Conservation (phyloP, 2,329 filamentous ascomycete genomes). For the Aspergillus intermedius region DNA sequence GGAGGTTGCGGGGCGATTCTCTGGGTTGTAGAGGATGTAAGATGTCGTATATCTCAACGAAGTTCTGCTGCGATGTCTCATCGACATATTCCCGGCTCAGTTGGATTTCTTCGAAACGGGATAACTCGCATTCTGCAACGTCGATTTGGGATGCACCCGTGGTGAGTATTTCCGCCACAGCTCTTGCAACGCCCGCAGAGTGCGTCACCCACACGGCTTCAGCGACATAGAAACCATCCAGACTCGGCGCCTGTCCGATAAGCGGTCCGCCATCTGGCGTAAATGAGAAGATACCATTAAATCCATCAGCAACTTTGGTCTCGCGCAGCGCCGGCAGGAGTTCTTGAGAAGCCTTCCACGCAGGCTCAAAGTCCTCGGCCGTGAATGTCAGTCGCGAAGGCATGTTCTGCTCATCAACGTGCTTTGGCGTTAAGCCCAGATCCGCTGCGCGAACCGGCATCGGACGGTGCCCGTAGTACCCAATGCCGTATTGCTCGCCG, state of each 20-base stretch:
- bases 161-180: slow-evolving; percentile 54
- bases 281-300: slow-evolving; percentile 62
- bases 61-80: slow-evolving; percentile 56
- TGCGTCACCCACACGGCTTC: slow-evolving; percentile 64
- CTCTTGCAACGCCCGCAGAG: slow-evolving; percentile 56
- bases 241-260: slow-evolving; percentile 51
- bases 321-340: slow-evolving; percentile 49
- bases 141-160: slow-evolving; percentile 51
- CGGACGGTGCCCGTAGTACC: slow-evolving; percentile 58
- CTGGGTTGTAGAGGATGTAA: slow-evolving; percentile 55
- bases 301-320: slow-evolving; percentile 51
- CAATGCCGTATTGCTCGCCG: slow-evolving; percentile 57
- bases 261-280: slow-evolving; percentile 58
- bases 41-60: slow-evolving; percentile 60
- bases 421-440: slow-evolving; percentile 47
- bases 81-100: slow-evolving; percentile 49
- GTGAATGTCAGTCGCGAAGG: slow-evolving; percentile 58
- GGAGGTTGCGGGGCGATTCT: slow-evolving; percentile 52
- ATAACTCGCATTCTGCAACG: slow-evolving; percentile 53
- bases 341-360: slow-evolving; percentile 52
- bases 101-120: slow-evolving; percentile 57
- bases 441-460: slow-evolving; percentile 54
- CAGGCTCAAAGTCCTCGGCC: slow-evolving; percentile 53
- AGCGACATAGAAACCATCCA: slow-evolving; percentile 58
- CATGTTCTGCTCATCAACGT: slow-evolving; percentile 56